Evolutionary conservation across 345 rosid genomes (phyloP).

Genomic region (Kernera saxatilis): DNA sequence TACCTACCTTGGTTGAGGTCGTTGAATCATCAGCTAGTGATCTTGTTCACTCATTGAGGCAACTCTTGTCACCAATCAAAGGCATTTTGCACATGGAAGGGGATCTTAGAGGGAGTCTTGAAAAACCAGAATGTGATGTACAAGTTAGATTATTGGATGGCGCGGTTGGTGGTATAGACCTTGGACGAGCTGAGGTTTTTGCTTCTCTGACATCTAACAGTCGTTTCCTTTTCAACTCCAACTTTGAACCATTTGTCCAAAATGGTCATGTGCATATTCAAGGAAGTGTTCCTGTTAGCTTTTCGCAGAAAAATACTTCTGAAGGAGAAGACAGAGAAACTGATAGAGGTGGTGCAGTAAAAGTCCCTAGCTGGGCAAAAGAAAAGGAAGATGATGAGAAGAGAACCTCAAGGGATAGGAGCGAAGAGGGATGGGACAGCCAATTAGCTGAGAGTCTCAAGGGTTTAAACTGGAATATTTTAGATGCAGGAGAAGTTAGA

Average conservation of each 20-base stretch:
- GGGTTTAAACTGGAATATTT: slow-evolving; percentile 82
- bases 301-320: slow-evolving; percentile 48
- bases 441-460: slow-evolving; percentile 86
- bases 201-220: slow-evolving; percentile 86
- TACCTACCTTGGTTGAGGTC: slow-evolving; percentile 87
- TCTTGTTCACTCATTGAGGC: slow-evolving; percentile 74
- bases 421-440: slow-evolving; percentile 83
- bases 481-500: slow-evolving; percentile 94
- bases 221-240: slow-evolving; percentile 92
- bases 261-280: slow-evolving; percentile 96
- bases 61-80: slow-evolving; percentile 76
- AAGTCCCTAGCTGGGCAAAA: slow-evolving; percentile 73
- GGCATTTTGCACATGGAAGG: slow-evolving; percentile 99
- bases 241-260: slow-evolving; percentile 80
- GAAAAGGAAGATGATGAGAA: slow-evolving; percentile 62
- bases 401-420: slow-evolving; percentile 58
- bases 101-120: slow-evolving; percentile 91
- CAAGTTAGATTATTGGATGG: slow-evolving; percentile 95
- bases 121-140: slow-evolving; percentile 96
- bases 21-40: slow-evolving; percentile 87
- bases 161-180: slow-evolving; percentile 89
- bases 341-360: slow-evolving; percentile 47
- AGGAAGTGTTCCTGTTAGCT: slow-evolving; percentile 88
- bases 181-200: slow-evolving; percentile 94
- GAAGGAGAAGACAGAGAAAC: slow-evolving; percentile 64